Percentiles rank a stretch among this genome's conserved stretches.
These are phyloP conservation scores for Vitis rupestris DNA, from an alignment of 164 flowering plant species.

Conservation along the genomic window DNA sequence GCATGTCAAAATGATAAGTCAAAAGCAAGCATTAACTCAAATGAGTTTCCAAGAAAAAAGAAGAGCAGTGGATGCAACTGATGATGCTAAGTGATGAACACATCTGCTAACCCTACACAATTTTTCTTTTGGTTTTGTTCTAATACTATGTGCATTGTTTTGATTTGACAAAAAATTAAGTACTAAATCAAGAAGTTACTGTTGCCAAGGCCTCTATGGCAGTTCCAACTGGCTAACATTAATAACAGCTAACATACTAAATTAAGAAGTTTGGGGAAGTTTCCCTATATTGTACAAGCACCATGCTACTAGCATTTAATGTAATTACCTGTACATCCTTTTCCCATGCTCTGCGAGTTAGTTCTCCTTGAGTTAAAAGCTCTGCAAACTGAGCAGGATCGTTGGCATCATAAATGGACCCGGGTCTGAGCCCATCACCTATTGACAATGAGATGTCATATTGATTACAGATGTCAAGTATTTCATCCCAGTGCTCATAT, in stretches of 20 bases:
- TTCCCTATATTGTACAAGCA: background rate
- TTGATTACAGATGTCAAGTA: constrained; percentile 93
- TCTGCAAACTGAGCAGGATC: constrained; percentile 99
- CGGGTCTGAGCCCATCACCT: constrained; percentile 98
- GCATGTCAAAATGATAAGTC: background rate
- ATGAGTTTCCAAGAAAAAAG: background rate
- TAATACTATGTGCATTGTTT: no score
- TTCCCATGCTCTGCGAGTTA: constrained; percentile 98
- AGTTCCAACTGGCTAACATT: no score
- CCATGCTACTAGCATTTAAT: background rate
- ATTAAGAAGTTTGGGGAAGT: background rate
- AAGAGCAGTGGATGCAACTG: background rate
- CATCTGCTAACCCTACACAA: no score
- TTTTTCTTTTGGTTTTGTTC: no score
- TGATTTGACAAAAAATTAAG: no score
- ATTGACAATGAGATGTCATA: constrained; percentile 95
- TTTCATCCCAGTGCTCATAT: constrained; percentile 99
- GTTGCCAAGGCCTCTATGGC: no score
- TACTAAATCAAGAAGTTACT: no score
- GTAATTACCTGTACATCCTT: constrained; percentile 94
- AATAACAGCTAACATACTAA: background rate
- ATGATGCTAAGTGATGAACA: no score
- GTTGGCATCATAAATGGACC: constrained; percentile 98
- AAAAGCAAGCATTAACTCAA: background rate
- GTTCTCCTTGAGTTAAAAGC: constrained; percentile 97